Conservation (phyloP, 164 flowering plant species). For the Vitis cinerea region DNA sequence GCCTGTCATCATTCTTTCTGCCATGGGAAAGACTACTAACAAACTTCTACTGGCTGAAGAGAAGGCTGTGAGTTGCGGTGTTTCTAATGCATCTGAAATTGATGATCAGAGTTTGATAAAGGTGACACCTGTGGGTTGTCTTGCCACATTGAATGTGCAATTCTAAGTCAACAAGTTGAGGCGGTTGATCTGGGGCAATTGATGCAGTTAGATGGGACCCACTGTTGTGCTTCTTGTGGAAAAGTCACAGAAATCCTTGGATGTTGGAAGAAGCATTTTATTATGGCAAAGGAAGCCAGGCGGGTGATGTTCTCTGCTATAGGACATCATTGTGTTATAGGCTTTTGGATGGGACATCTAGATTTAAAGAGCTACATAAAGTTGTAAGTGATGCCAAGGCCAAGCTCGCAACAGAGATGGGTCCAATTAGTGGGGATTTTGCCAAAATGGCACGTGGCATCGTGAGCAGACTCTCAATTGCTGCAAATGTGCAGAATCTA, state of each 20-base stretch:
- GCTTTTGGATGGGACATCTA: conserved; percentile 84
- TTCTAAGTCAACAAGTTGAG: conserved; percentile 16
- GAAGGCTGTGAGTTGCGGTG: conserved; percentile 37
- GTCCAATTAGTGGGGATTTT: too few species aligned
- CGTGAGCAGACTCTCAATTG: too few species aligned
- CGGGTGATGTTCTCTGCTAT: conserved; percentile 87
- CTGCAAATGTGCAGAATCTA: too few species aligned
- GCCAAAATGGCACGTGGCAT: too few species aligned
- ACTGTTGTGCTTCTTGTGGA: conserved; percentile 97
- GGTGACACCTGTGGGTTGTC: conserved; percentile 49
- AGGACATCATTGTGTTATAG: conserved; percentile 83
- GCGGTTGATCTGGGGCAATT: conserved; percentile 32
- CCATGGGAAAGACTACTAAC: conserved; percentile 97
- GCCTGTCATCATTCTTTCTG: conserved; percentile 92
- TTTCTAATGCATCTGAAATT: conserved; percentile 19
- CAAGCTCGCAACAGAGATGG: conserved; percentile 70
- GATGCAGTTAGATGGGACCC: conserved; percentile 97
- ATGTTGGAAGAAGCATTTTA: conserved; percentile 88
- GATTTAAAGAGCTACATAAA: conserved; percentile 71
- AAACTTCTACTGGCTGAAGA: conserved; percentile 60
- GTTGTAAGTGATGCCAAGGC: conserved; percentile 66
- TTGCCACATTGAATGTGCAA: conserved; percentile 97
- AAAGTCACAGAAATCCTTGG: conserved; percentile 91
- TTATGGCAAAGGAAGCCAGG: conserved; percentile 85
- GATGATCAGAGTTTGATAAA: conserved; percentile 33